A percentile compares a stretch with the other conserved stretches of the same genome.
Conservation (phyloP, 768 basidiomycete species). For the Rhodotorula diobovata region DNA sequence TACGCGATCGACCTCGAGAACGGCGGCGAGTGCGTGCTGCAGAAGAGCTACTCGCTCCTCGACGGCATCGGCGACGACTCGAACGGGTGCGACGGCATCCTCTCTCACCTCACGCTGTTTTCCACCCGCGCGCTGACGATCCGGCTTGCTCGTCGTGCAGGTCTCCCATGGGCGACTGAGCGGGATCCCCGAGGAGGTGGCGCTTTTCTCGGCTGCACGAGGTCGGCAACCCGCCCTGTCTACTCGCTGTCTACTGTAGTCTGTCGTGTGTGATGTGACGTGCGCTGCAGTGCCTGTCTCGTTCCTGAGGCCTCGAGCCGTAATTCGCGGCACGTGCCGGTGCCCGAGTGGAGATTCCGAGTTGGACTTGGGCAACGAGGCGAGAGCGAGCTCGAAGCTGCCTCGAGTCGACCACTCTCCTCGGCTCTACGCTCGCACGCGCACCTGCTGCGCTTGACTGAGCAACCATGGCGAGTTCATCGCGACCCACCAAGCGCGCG, state of each 20-base stretch:
- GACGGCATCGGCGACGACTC: conserved; percentile 26
- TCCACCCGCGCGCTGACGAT: not conserved
- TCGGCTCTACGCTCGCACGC: no score
- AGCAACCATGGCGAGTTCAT: not conserved
- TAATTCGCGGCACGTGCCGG: no score
- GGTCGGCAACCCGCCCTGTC: no score
- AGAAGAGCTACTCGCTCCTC: conserved; percentile 71
- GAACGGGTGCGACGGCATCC: conserved; percentile 10
- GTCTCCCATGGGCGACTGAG: conserved; percentile 13
- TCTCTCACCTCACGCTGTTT: not conserved
- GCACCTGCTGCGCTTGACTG: not conserved
- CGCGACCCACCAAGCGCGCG: conserved; percentile 4
- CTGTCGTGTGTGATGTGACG: no score
- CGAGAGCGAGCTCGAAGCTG: not conserved
- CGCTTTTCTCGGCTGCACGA: not conserved
- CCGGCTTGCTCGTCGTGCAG: not conserved
- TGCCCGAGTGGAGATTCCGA: no score
- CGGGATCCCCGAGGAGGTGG: no score
- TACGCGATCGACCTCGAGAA: conserved; percentile 94
- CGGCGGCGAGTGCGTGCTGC: conserved; percentile 88
- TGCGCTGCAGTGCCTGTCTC: no score
- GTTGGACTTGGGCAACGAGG: no score
- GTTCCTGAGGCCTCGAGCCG: no score
- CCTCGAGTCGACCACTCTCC: not conserved
- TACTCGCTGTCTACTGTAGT: no score